Percentiles rank a stretch among this genome's conserved stretches.
Evolutionary conservation across 257 asterid genomes (phyloP).

Genomic region (Salvia miltiorrhiza): DNA sequence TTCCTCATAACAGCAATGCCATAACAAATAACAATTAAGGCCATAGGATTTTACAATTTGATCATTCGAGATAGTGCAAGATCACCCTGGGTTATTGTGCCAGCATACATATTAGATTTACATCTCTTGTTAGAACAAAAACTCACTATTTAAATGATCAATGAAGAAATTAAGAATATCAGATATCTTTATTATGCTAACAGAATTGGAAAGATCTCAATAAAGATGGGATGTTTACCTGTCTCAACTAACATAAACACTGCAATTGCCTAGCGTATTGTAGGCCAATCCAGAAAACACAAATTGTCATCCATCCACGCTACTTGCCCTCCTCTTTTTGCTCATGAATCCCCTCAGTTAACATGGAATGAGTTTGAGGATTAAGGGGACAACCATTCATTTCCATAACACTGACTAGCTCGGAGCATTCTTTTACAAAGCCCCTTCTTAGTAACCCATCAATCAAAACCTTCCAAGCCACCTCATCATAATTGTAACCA

Average conservation of each 20-base stretch:
- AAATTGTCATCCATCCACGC: background rate
- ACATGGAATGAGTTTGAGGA: slow-evolving; percentile 53
- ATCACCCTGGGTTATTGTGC: too few relatives aligned
- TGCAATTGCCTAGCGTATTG: background rate
- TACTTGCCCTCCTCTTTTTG: slow-evolving; percentile 21
- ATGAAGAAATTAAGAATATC: too few relatives aligned
- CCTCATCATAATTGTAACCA: slow-evolving; percentile 72
- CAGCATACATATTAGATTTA: too few relatives aligned
- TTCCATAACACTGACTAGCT: slow-evolving; percentile 57
- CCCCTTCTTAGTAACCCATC: slow-evolving; percentile 68
- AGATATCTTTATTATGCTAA: too few relatives aligned
- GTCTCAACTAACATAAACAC: background rate
- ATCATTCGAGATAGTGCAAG: too few relatives aligned
- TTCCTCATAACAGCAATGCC: too few relatives aligned
- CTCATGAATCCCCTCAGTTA: slow-evolving; percentile 47
- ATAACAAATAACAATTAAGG: too few relatives aligned
- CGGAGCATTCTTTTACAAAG: slow-evolving; percentile 41
- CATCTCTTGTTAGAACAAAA: too few relatives aligned
- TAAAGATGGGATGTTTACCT: background rate
- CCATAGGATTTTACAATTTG: too few relatives aligned
- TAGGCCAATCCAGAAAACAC: slow-evolving; percentile 7
- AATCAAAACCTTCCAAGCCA: slow-evolving; percentile 71
- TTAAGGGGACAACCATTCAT: slow-evolving; percentile 45
- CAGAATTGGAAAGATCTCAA: too few relatives aligned
- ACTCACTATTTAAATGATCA: too few relatives aligned